Evolutionary conservation across 306 rosid species (phyloP).

Genomic region (Ormosia semicastrata): DNA sequence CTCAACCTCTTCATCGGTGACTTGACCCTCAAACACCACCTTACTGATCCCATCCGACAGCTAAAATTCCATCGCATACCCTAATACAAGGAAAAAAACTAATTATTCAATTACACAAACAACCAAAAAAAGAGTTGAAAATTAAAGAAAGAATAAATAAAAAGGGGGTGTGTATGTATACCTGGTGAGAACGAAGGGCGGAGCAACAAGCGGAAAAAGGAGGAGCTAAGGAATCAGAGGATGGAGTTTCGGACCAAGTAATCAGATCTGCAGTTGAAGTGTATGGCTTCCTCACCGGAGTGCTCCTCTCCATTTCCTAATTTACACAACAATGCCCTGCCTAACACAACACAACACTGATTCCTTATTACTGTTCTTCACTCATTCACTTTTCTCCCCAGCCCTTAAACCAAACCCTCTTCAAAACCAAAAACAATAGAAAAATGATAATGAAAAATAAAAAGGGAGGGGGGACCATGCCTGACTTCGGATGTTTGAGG

Average conservation of each 20-base stretch:
- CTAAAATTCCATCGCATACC: slow-evolving; percentile 32
- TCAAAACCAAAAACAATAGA: neutral
- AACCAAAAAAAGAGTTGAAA: neutral
- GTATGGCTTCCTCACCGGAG: slow-evolving; percentile 93
- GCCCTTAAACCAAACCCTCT: neutral
- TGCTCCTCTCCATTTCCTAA: slow-evolving; percentile 66
- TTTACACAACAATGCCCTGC: neutral
- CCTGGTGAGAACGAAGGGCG: slow-evolving; percentile 80
- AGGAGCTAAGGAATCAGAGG: slow-evolving; percentile 56
- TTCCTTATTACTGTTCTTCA: neutral
- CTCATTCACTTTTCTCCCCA: neutral
- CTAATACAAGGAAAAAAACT: neutral
- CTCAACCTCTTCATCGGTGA: slow-evolving; percentile 91
- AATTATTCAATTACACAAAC: neutral
- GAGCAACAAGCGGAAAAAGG: slow-evolving; percentile 62
- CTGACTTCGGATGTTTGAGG: neutral
- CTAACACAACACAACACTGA: neutral
- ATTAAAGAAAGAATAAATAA: neutral
- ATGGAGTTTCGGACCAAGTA: slow-evolving; percentile 84
- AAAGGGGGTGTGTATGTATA: neutral
- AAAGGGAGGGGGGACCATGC: slow-evolving; percentile 4
- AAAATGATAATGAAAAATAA: neutral
- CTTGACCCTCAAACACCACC: slow-evolving; percentile 98
- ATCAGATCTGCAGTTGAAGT: slow-evolving; percentile 99
- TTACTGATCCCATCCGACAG: slow-evolving; percentile 99